Evolutionary conservation across 2,329 filamentous ascomycete species (phyloP).

Genomic region (Fusarium albidum): DNA sequence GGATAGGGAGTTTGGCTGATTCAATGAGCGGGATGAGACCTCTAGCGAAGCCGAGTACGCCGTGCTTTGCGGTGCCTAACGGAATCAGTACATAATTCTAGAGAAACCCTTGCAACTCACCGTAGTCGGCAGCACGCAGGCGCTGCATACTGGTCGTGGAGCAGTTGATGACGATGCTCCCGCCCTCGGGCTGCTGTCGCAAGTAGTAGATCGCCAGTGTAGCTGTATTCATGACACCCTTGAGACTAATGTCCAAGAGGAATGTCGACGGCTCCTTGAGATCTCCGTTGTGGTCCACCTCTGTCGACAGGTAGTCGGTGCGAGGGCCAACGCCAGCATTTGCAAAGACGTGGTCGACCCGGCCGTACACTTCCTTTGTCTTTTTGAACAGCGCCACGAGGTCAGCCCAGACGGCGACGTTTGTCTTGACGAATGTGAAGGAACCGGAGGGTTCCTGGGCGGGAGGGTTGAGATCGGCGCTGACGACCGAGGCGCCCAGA

Average conservation of each 20-base stretch:
- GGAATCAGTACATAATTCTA: constrained; percentile 10
- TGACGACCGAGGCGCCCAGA: constrained; percentile 63
- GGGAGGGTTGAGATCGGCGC: constrained; percentile 59
- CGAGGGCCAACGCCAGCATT: constrained; percentile 64
- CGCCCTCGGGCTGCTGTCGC: constrained; percentile 53
- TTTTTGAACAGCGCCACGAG: constrained; percentile 60
- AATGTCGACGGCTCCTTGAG: constrained; percentile 53
- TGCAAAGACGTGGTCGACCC: constrained; percentile 80
- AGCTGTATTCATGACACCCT: constrained; percentile 58
- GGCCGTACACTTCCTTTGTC: constrained; percentile 69
- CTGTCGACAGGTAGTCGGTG: constrained; percentile 54
- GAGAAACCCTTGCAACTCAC: constrained; percentile 36
- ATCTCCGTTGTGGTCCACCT: constrained; percentile 59
- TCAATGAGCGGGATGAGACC: constrained; percentile 51
- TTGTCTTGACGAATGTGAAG: constrained; percentile 50
- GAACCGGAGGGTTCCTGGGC: constrained; percentile 33
- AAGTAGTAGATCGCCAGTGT: constrained; percentile 59
- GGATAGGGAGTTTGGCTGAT: constrained; percentile 53
- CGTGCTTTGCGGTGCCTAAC: constrained; percentile 61
- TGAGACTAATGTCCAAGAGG: constrained; percentile 59
- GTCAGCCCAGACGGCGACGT: constrained; percentile 60
- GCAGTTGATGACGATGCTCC: constrained; percentile 62
- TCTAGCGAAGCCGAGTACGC: constrained; percentile 61
- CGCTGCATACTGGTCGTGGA: constrained; percentile 61
- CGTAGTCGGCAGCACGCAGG: constrained; percentile 60